Base-by-base conservation (phyloP, 768 basidiomycete genomes). In the Coprinellus aureogranulatus region DNA sequence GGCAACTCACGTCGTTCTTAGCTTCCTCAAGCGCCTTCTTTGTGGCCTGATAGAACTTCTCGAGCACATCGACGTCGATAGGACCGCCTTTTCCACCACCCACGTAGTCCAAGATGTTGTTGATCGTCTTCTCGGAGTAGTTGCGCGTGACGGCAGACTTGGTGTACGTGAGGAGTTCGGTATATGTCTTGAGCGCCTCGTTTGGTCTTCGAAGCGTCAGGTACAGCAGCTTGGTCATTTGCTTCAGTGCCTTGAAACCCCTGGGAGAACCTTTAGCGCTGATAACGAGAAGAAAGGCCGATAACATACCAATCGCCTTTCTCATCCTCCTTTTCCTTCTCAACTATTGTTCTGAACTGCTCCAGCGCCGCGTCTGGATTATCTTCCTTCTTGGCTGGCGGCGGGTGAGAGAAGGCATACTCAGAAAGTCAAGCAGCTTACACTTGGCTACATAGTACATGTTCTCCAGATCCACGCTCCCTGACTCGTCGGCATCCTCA, bases 161-260 rank as follows among this genome's bases (percentile, higher is more conserved):
- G 12, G 95, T 98, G 73, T 98, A 98, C 0, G 89, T 87, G 53
- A 99, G 77, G 4, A 99, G 81, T 62, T 88, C 83, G 20, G 77
- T 87, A 70, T 99, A 99, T 8, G 94, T 89, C 68, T 83, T 76
- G 57, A 98, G 75, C 0, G 97, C 97, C 51, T 95, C 90, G 46
- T 81, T 80, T 22, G 94, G 94, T 67, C 92, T 79, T 63, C 85
- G 82, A 26, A 94, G 80, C 23, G 75, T 77, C 51, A 96, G 81
- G 70, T 90, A 99, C 55, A 95, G 84, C 52, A 98, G 78, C 71
- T 99, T 99, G 18, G 95, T 98, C 51, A 90, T 92, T 66, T 99
- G 97, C 67, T 99, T 99, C 59, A 99, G 81, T 4, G 95, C 92
- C 71, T 99, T 99, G 84, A 99, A 99, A 2, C 95, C 97, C 96